A percentile compares a stretch with the other conserved stretches of the same genome.
phyloP scores from a whole-genome alignment of 345 rosid genomes.

The Arabis alpina region DNA sequence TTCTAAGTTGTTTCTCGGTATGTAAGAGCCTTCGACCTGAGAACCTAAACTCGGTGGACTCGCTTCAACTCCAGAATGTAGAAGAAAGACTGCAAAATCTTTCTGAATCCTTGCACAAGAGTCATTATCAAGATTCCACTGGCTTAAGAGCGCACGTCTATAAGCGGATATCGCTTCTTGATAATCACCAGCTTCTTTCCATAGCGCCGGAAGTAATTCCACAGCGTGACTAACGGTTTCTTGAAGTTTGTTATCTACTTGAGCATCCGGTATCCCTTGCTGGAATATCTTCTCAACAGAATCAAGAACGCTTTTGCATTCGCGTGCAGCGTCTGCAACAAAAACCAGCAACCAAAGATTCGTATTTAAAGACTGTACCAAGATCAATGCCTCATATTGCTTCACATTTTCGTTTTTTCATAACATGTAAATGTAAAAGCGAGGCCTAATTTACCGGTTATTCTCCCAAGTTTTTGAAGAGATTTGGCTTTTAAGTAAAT shows the following conservation, averaged over 20 bases:
- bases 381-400: constrained; percentile 3
- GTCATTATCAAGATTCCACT: constrained; percentile 81
- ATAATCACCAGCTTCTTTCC: constrained; percentile 74
- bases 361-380: background rate
- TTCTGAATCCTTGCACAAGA: constrained; percentile 87
- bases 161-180: constrained; percentile 77
- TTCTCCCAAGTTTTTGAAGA: constrained; percentile 85
- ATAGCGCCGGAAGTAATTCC: constrained; percentile 84
- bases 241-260: constrained; percentile 74
- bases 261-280: constrained; percentile 81
- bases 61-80: constrained; percentile 90
- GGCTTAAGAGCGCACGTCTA: constrained; percentile 83
- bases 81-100: constrained; percentile 76
- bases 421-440: background rate
- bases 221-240: constrained; percentile 90
- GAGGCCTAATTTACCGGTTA: constrained; percentile 51
- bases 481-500: constrained; percentile 91
- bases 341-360: constrained; percentile 25
- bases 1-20: constrained; percentile 88
- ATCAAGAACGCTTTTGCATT: constrained; percentile 87
- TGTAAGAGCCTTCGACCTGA: constrained; percentile 76
- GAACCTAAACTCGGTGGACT: constrained; percentile 75
- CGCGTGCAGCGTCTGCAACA: constrained; percentile 79
- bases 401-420: background rate
- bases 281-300: constrained; percentile 82